Conservation (phyloP, 352 stramenopile genomes). For the Pythium grandisporangium region DNA sequence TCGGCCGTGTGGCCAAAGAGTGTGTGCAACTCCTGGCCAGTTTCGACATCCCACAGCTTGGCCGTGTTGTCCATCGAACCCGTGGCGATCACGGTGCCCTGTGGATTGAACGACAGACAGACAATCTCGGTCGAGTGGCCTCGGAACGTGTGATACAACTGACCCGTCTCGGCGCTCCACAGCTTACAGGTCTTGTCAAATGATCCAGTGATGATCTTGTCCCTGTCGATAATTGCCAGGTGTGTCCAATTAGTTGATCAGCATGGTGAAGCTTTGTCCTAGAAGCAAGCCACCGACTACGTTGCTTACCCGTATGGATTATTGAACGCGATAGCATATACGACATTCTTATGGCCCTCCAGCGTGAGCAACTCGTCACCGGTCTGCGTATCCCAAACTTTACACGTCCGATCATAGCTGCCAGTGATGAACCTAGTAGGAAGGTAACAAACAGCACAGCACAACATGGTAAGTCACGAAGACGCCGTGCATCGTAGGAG, state of each 20-base stretch:
- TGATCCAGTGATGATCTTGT: conserved; percentile 94
- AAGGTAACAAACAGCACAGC: neutral
- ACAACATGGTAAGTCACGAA: neutral
- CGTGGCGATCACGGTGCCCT: conserved; percentile 87
- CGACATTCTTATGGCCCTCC: conserved; percentile 94
- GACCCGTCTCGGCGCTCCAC: conserved; percentile 91
- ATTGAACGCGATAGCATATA: conserved; percentile 96
- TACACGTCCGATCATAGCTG: conserved; percentile 93
- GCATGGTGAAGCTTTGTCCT: too few relatives aligned
- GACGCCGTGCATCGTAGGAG: too few relatives aligned
- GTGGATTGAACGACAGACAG: conserved; percentile 93
- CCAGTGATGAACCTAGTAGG: conserved; percentile 95
- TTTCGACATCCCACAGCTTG: conserved; percentile 95
- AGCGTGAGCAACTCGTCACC: conserved; percentile 91
- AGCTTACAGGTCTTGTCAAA: conserved; percentile 97
- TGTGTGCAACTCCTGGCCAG: conserved; percentile 90
- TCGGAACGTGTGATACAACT: conserved; percentile 92
- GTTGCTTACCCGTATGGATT: conserved; percentile 88
- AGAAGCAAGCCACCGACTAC: neutral
- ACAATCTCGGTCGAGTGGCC: conserved; percentile 95
- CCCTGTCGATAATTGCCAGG: conserved; percentile 20
- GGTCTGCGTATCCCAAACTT: conserved; percentile 93
- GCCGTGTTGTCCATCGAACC: conserved; percentile 93
- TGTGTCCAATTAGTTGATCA: neutral
- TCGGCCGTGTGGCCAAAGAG: conserved; percentile 92